A percentile compares a stretch with the other conserved stretches of the same genome.
phyloP scores from a whole-genome alignment of 768 basidiomycete genomes.

The Lentinula detonsa region DNA sequence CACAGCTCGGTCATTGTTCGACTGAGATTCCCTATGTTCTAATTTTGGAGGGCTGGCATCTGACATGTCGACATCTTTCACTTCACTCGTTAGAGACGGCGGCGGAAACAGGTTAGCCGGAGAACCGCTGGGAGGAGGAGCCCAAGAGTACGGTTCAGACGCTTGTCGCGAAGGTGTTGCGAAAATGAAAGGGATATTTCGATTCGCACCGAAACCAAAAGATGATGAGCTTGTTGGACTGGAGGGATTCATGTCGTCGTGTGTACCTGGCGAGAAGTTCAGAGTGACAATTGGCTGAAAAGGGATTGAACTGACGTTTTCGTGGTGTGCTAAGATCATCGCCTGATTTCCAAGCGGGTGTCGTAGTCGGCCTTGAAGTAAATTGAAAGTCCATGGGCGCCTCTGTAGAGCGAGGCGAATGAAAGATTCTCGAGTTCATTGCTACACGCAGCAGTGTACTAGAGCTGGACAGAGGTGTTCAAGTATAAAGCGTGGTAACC shows the following conservation, averaged over 20 bases:
- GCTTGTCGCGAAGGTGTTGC: conserved; percentile 42
- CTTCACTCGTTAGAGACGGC: conserved; percentile 31
- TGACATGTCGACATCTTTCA: conserved; percentile 70
- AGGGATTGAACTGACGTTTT: conserved; percentile 51
- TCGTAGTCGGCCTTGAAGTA: conserved; percentile 54
- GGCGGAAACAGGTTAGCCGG: conserved; percentile 55
- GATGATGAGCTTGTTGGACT: conserved; percentile 38
- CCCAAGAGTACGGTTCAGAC: conserved; percentile 51
- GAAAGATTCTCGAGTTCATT: conserved; percentile 8
- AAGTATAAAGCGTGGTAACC: neutral
- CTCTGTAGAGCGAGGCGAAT: conserved; percentile 55
- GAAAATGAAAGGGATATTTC: conserved; percentile 71
- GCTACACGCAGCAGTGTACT: neutral
- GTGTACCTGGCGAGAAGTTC: conserved; percentile 24
- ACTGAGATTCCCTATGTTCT: conserved; percentile 26
- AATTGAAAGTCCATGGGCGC: conserved; percentile 90
- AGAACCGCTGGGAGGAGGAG: conserved; percentile 56
- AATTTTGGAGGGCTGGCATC: conserved; percentile 58
- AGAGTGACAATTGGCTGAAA: conserved; percentile 1
- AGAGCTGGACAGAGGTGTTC: conserved; percentile 8
- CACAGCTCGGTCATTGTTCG: conserved; percentile 40
- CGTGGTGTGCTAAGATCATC: conserved; percentile 50
- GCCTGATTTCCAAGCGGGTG: conserved; percentile 7
- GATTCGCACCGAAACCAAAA: conserved; percentile 53
- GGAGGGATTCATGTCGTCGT: conserved; percentile 36